Percentiles rank a stretch among this genome's conserved stretches.
These are phyloP conservation scores for Acanthamoeba healyi DNA, from an alignment of 208 protist genomes.

Conservation along the genomic window DNA sequence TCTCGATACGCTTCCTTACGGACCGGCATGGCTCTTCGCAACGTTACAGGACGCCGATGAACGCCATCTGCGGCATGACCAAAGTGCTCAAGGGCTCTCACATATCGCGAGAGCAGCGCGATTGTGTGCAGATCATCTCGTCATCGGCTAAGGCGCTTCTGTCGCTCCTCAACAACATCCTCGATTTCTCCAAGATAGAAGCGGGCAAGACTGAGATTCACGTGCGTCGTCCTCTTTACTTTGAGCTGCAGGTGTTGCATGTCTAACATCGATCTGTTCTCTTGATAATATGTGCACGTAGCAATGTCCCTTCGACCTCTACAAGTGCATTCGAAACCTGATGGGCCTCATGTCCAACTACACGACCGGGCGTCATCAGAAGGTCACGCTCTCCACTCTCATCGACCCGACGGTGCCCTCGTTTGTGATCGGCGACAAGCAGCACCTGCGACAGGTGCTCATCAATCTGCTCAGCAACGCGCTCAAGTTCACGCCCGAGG, in stretches of 20 bases:
- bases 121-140: slow-evolving; percentile 80
- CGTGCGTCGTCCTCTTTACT: not conserved
- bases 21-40: too few species aligned
- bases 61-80: slow-evolving; percentile 81
- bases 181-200: slow-evolving; percentile 85
- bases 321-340: slow-evolving; percentile 13
- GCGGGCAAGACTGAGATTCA: slow-evolving; percentile 77
- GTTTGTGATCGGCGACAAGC: slow-evolving; percentile 76
- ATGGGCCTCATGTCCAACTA: slow-evolving; percentile 72
- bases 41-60: slow-evolving; percentile 76
- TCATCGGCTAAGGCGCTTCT: slow-evolving; percentile 75
- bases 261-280: too few species aligned
- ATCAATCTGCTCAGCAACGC: slow-evolving; percentile 80
- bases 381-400: not conserved
- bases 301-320: slow-evolving; percentile 66
- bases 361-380: not conserved
- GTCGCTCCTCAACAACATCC: slow-evolving; percentile 80
- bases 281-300: too few species aligned
- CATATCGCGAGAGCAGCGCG: slow-evolving; percentile 66
- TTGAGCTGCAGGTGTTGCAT: too few species aligned
- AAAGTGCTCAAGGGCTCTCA: slow-evolving; percentile 74
- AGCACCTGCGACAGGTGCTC: slow-evolving; percentile 74
- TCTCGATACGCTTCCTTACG: too few species aligned
- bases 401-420: slow-evolving; percentile 52
- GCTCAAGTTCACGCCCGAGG: slow-evolving; percentile 80